Conservation (phyloP, 2,329 filamentous ascomycete species). For the Cladosporium oxysporum region DNA sequence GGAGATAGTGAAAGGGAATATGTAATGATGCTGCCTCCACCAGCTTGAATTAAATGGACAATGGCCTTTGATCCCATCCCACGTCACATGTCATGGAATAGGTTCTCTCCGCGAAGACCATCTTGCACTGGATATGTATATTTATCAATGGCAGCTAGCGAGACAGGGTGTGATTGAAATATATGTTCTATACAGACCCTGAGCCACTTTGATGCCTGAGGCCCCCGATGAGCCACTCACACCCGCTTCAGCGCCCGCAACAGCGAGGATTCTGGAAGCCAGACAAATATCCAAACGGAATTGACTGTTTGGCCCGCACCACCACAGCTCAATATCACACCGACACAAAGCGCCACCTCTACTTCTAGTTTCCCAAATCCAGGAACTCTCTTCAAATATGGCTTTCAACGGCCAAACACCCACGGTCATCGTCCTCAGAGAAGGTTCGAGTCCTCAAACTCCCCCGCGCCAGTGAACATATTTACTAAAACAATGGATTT, state of each 20-base stretch:
- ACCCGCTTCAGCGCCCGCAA: constrained; percentile 6
- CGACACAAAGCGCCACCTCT: neutral
- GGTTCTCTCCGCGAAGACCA: neutral
- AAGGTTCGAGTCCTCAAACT: constrained; percentile 63
- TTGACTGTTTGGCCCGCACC: neutral
- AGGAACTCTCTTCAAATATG: constrained; percentile 58
- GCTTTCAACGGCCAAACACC: constrained; percentile 97
- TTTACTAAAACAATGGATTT: constrained; percentile 10
- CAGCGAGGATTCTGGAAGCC: constrained; percentile 18
- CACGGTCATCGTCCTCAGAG: constrained; percentile 96
- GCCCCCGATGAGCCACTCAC: neutral
- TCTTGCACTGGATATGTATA: neutral
- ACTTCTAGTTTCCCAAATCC: neutral
- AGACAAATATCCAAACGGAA: constrained; percentile 14
- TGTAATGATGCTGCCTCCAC: constrained; percentile 78
- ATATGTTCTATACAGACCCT: neutral
- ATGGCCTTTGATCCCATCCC: neutral
- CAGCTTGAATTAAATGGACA: constrained; percentile 21
- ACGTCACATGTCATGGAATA: neutral
- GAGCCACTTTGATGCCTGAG: neutral
- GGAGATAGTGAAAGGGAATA: constrained; percentile 89
- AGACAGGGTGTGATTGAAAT: neutral
- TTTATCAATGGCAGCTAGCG: neutral
- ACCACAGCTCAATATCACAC: constrained; percentile 4
- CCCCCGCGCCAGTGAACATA: constrained; percentile 19